Conservation (phyloP, 179 eudicot genomes). For the Heliamphora pulchella region DNA sequence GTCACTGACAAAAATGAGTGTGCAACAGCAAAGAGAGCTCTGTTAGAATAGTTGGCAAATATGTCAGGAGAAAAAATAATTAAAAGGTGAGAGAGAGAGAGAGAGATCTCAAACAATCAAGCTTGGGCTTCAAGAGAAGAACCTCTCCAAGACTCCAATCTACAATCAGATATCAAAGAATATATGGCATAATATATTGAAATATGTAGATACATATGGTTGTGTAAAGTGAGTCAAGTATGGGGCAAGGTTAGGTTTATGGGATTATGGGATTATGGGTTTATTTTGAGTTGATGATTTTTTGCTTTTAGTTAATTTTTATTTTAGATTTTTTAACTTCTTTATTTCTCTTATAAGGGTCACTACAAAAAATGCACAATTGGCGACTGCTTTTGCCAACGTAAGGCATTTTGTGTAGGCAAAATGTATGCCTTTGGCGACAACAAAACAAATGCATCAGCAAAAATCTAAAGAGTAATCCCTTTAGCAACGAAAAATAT, state of each 20-base stretch:
- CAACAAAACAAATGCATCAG: too few species aligned
- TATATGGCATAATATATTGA: background rate
- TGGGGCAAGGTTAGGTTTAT: constrained; percentile 52
- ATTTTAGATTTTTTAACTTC: too few species aligned
- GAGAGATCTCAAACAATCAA: constrained; percentile 24
- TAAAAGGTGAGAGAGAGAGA: background rate
- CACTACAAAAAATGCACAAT: too few species aligned
- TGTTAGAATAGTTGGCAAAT: constrained; percentile 60
- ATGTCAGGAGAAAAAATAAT: constrained; percentile 49
- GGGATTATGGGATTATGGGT: too few species aligned
- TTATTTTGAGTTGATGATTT: too few species aligned
- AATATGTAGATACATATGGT: background rate
- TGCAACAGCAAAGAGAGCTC: constrained; percentile 58
- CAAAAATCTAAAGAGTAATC: too few species aligned
- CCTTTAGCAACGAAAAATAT: too few species aligned
- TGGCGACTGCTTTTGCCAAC: too few species aligned
- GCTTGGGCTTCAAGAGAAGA: constrained; percentile 69
- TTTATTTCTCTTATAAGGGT: too few species aligned
- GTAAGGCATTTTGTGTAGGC: too few species aligned
- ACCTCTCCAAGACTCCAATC: constrained; percentile 37
- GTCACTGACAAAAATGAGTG: constrained; percentile 61
- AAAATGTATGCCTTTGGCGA: too few species aligned
- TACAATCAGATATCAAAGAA: constrained; percentile 22
- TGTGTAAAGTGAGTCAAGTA: background rate
- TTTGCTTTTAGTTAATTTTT: too few species aligned